phyloP scores from a whole-genome alignment of 495 filamentous ascomycete species.

The Trichoderma orchidacearum region DNA sequence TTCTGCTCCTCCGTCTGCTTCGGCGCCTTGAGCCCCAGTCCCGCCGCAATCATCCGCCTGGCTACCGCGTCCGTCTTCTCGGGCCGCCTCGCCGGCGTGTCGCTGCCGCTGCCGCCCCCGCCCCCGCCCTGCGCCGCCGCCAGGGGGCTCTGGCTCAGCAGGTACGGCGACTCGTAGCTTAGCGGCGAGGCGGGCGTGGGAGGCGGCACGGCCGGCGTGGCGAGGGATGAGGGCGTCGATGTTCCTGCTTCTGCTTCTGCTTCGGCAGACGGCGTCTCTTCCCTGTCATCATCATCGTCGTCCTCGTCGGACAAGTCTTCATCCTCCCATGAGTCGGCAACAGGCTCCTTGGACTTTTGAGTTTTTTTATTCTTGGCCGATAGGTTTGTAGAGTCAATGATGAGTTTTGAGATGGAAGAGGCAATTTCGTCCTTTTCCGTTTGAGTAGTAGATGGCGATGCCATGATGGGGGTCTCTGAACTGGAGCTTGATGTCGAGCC shows the following conservation, averaged over 20 bases:
- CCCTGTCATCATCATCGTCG: constrained; percentile 22
- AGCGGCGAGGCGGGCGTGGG: constrained; percentile 32
- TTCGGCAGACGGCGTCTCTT: constrained; percentile 14
- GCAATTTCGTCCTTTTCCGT: constrained; percentile 6
- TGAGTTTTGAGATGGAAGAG: constrained; percentile 21
- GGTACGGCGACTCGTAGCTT: constrained; percentile 13
- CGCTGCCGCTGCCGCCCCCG: constrained; percentile 8
- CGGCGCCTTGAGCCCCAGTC: constrained; percentile 68
- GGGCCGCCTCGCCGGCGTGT: constrained; percentile 36
- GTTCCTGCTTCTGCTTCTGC: constrained; percentile 15
- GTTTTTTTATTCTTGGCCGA: constrained; percentile 8
- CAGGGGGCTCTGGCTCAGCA: constrained; percentile 14
- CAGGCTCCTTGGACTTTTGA: constrained; percentile 27
- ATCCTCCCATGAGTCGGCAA: constrained; percentile 83
- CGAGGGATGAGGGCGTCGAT: not conserved
- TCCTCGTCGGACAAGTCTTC: constrained; percentile 37
- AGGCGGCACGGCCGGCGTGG: constrained; percentile 30
- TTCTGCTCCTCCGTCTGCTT: constrained; percentile 77
- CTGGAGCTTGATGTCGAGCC: no score
- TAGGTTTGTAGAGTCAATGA: constrained; percentile 13
- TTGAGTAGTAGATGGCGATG: not conserved
- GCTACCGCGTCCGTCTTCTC: constrained; percentile 92
- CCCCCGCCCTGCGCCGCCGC: constrained; percentile 5
- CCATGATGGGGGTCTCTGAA: not conserved
- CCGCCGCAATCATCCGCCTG: constrained; percentile 77